These are phyloP conservation scores for Pelagophyceae sp. DNA, from an alignment of 352 stramenopile genomes.

Conservation along the genomic window DNA sequence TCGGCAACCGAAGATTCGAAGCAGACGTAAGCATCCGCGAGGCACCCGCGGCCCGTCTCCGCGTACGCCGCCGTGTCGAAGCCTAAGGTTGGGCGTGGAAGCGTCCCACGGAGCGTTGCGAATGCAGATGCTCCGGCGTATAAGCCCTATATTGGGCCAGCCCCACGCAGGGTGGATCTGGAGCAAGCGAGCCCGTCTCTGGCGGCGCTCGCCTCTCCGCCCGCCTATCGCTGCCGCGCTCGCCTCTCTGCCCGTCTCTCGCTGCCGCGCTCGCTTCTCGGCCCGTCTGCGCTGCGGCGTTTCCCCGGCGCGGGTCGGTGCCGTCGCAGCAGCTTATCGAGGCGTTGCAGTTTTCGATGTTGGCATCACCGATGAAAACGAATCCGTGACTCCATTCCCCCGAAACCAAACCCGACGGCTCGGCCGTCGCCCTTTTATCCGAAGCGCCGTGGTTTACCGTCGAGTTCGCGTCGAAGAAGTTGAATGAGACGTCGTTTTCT, in stretches of 20 bases:
- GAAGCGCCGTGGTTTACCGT: constrained; percentile 61
- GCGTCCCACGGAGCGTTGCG: too few species aligned
- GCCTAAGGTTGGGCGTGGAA: too few species aligned
- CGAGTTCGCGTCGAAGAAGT: constrained; percentile 54
- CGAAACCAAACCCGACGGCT: constrained; percentile 63
- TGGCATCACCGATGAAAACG: constrained; percentile 67
- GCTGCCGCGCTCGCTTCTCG: too few species aligned
- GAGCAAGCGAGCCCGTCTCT: too few species aligned
- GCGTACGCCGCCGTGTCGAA: constrained; percentile 28
- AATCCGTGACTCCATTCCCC: constrained; percentile 79
- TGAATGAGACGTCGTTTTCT: constrained; percentile 57
- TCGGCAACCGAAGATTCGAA: constrained; percentile 33
- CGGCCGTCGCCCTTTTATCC: constrained; percentile 50
- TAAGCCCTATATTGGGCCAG: too few species aligned
- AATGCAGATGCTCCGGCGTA: too few species aligned
- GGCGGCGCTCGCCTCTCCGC: too few species aligned
- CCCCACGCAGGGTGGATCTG: too few species aligned
- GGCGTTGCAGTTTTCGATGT: constrained; percentile 78
- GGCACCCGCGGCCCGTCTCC: constrained; percentile 40
- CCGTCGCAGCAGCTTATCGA: constrained; percentile 69
- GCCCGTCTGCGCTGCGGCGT: too few species aligned
- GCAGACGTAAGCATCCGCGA: constrained; percentile 39
- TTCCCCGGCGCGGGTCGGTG: too few species aligned
- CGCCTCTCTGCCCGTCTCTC: too few species aligned
- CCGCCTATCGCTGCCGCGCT: too few species aligned